These are phyloP conservation scores for Stramenopiles sp. DNA, from an alignment of 352 stramenopile species.

Conservation along the genomic window DNA sequence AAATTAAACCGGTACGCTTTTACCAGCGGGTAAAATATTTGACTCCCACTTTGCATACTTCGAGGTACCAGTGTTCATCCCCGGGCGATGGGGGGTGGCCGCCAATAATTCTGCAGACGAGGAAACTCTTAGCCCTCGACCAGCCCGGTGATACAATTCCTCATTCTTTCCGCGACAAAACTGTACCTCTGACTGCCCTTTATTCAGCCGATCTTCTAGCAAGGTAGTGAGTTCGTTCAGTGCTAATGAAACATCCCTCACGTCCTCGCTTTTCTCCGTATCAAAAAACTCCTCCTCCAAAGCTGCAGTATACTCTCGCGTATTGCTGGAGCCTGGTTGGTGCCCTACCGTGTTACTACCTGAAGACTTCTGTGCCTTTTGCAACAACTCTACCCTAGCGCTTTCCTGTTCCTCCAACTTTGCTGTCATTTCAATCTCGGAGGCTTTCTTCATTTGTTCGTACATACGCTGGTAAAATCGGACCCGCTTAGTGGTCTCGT, in stretches of 20 bases:
- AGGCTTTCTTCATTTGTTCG: not conserved
- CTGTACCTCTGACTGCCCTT: not conserved
- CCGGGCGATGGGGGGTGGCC: too few relatives aligned
- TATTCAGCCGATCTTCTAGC: not conserved
- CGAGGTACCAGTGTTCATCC: too few relatives aligned
- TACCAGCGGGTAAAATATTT: too few relatives aligned
- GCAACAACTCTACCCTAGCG: not conserved
- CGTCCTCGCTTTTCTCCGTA: too few relatives aligned
- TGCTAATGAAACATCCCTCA: not conserved
- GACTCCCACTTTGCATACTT: too few relatives aligned
- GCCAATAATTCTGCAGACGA: slow-evolving; percentile 7
- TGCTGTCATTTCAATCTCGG: not conserved
- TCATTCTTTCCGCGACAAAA: slow-evolving; percentile 5
- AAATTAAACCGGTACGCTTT: too few relatives aligned
- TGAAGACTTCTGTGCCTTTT: too few relatives aligned
- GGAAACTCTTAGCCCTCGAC: not conserved
- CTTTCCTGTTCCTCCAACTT: not conserved
- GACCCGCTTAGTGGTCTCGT: not conserved
- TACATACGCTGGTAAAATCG: not conserved
- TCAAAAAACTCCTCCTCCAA: too few relatives aligned
- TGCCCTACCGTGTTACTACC: too few relatives aligned
- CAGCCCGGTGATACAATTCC: not conserved
- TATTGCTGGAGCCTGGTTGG: too few relatives aligned
- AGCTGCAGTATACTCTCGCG: too few relatives aligned
- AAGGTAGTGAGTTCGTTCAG: not conserved